Evolutionary conservation across 1,284 basidiomycete species (phyloP).

Genomic region (Melampsora larici-populina): DNA sequence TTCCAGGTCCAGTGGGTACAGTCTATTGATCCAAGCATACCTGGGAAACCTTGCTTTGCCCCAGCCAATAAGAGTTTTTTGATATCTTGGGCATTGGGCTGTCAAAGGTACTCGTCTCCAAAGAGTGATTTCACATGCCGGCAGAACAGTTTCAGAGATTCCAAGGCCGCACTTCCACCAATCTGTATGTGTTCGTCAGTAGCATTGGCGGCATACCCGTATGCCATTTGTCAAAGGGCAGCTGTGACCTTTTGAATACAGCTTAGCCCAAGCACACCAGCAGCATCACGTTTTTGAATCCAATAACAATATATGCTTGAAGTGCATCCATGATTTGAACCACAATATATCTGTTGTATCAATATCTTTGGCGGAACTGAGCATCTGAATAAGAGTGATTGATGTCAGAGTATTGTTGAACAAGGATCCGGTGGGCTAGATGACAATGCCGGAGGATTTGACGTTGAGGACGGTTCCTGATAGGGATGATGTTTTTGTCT

Average conservation of each 20-base stretch:
- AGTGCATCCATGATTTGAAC: not conserved
- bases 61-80: not conserved
- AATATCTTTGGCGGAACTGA: too few relatives aligned
- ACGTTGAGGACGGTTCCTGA: too few relatives aligned
- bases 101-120: not conserved
- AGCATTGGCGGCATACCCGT: not conserved
- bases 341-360: too few relatives aligned
- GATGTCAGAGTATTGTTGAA: too few relatives aligned
- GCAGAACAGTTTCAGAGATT: not conserved
- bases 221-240: not conserved
- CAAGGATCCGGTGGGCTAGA: too few relatives aligned
- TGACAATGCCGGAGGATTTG: too few relatives aligned
- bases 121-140: not conserved
- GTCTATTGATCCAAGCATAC: slow-evolving; percentile 11
- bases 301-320: not conserved
- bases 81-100: not conserved
- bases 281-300: not conserved
- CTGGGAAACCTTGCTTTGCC: not conserved
- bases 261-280: not conserved
- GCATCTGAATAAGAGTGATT: too few relatives aligned
- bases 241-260: slow-evolving; percentile 1
- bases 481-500: too few relatives aligned
- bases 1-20: slow-evolving; percentile 17
- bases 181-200: not conserved
- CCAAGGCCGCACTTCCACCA: not conserved